Percentiles rank a stretch among this genome's conserved stretches.
Conservation (phyloP, 345 rosid species). For the Schrenkiella parvula region DNA sequence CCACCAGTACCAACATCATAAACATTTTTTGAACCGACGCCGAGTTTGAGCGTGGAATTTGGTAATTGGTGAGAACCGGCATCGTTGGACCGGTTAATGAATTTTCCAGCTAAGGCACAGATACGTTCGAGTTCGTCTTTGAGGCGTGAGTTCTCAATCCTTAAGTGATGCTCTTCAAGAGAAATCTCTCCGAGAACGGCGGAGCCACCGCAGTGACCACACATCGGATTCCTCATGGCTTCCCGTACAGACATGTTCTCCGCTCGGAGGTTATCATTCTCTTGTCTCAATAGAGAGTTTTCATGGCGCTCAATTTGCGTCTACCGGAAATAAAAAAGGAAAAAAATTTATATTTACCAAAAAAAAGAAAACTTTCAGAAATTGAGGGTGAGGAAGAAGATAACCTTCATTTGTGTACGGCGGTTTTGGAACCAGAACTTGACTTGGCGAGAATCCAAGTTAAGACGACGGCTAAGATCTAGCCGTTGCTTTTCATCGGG, state of each 20-base stretch:
- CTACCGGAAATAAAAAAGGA: slow-evolving; percentile 30
- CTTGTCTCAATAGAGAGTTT: slow-evolving; percentile 78
- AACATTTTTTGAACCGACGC: slow-evolving; percentile 40
- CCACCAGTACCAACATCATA: background rate
- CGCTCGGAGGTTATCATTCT: slow-evolving; percentile 83
- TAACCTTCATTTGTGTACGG: slow-evolving; percentile 87
- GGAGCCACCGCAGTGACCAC: slow-evolving; percentile 88
- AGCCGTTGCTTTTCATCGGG: slow-evolving; percentile 86
- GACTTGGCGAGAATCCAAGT: slow-evolving; percentile 76
- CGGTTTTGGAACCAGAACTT: slow-evolving; percentile 96
- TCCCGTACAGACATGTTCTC: slow-evolving; percentile 88
- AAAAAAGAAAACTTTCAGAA: background rate
- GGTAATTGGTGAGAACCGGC: slow-evolving; percentile 40
- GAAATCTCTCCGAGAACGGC: slow-evolving; percentile 77
- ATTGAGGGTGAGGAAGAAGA: background rate
- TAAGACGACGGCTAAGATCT: slow-evolving; percentile 71
- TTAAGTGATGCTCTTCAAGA: slow-evolving; percentile 77
- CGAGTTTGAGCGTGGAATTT: slow-evolving; percentile 74
- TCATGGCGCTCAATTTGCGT: slow-evolving; percentile 93
- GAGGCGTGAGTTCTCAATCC: slow-evolving; percentile 79
- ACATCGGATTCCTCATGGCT: slow-evolving; percentile 82
- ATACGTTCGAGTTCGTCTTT: slow-evolving; percentile 90
- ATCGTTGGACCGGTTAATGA: slow-evolving; percentile 56
- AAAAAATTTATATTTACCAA: background rate
- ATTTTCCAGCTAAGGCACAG: slow-evolving; percentile 77